Percentiles rank a stretch among this genome's conserved stretches.
phyloP scores from a whole-genome alignment of 306 rosid species.

The Rubus idaeus region DNA sequence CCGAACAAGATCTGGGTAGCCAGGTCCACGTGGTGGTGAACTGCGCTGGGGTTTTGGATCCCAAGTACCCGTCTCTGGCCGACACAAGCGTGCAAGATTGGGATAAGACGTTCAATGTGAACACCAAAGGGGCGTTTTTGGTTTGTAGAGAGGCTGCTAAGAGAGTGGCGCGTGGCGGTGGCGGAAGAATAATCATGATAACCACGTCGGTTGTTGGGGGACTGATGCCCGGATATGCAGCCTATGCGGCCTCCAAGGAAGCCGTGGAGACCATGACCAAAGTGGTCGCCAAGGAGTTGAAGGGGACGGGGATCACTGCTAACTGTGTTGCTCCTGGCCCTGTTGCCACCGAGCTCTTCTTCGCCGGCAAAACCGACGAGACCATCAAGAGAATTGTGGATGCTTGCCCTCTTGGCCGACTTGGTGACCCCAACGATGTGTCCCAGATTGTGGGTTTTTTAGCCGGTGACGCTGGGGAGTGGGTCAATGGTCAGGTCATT shows the following conservation, averaged over 20 bases:
- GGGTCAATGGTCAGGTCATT: constrained; percentile 57
- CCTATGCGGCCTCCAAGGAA: constrained; percentile 50
- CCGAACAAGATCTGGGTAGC: constrained; percentile 35
- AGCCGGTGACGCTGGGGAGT: constrained; percentile 45
- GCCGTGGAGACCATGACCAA: constrained; percentile 53
- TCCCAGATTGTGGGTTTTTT: constrained; percentile 44
- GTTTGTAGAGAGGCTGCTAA: constrained; percentile 37
- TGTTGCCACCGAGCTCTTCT: constrained; percentile 45
- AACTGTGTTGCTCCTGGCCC: constrained; percentile 59
- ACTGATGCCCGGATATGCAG: constrained; percentile 35
- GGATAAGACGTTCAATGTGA: constrained; percentile 40
- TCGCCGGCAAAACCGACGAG: constrained; percentile 41
- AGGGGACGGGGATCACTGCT: constrained; percentile 39
- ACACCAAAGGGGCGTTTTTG: constrained; percentile 45
- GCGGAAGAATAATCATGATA: constrained; percentile 46
- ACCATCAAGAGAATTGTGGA: constrained; percentile 21
- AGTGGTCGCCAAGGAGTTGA: constrained; percentile 53
- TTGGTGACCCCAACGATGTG: constrained; percentile 47
- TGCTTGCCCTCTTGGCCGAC: constrained; percentile 44
- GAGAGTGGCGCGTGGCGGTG: constrained; percentile 35
- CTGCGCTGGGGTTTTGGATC: constrained; percentile 43
- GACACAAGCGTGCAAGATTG: constrained; percentile 37
- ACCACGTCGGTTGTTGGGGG: constrained; percentile 28
- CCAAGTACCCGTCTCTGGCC: constrained; percentile 36
- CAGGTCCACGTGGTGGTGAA: constrained; percentile 38